Percentiles rank a stretch among this genome's conserved stretches.
These are phyloP conservation scores for Lasiodiplodia citricola DNA, from an alignment of 2,329 filamentous ascomycete genomes.

Conservation along the genomic window DNA sequence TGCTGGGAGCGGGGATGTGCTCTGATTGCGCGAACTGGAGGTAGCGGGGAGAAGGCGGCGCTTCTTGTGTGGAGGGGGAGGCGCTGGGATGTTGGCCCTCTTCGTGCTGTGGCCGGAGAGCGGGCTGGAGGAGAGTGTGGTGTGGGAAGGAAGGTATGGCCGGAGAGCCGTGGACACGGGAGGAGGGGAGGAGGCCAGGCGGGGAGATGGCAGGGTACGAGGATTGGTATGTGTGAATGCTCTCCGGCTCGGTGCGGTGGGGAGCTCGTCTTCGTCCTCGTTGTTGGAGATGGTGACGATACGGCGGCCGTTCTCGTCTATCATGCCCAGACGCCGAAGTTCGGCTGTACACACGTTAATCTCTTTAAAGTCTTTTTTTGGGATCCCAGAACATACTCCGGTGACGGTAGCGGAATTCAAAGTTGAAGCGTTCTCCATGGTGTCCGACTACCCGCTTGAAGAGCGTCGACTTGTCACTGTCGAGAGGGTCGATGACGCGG, in stretches of 20 bases:
- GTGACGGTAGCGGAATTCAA: slow-evolving; percentile 18
- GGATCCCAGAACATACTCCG: neutral
- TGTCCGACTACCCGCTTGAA: slow-evolving; percentile 2
- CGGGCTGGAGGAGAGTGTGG: neutral
- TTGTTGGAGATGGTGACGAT: neutral
- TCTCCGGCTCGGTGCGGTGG: neutral
- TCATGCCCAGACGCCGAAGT: slow-evolving; percentile 11
- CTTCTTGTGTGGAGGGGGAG: neutral
- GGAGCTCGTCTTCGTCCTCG: neutral
- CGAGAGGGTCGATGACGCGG: neutral
- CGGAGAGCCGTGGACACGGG: neutral
- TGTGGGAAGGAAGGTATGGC: neutral
- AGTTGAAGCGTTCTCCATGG: slow-evolving; percentile 8
- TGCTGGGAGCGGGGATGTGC: neutral
- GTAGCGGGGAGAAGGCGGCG: neutral
- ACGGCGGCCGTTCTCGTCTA: neutral
- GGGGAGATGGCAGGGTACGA: neutral
- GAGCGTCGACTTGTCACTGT: neutral
- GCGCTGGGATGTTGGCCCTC: neutral
- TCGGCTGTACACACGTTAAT: slow-evolving; percentile 1
- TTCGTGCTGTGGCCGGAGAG: neutral
- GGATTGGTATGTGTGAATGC: neutral
- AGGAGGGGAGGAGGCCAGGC: neutral
- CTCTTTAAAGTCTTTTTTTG: neutral
- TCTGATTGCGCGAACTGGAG: neutral